phyloP scores from a whole-genome alignment of 768 basidiomycete genomes.

The Boletus rubescentipes region DNA sequence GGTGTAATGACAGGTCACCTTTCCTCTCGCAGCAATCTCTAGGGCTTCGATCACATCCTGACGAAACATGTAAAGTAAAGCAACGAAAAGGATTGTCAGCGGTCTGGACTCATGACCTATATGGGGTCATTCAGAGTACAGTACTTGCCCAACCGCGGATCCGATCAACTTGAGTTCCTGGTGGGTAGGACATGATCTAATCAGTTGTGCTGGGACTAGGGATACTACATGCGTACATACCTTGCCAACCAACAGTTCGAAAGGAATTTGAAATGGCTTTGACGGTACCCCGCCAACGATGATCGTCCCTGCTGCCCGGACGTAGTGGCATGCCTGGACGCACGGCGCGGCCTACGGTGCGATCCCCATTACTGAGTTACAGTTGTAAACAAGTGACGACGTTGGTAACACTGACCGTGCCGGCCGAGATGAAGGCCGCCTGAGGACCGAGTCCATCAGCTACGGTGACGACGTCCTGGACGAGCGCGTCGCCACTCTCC shows the following conservation, averaged over 20 bases:
- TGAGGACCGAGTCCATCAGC: conserved; percentile 47
- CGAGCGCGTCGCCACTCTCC: conserved; percentile 36
- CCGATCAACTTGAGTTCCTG: conserved; percentile 26
- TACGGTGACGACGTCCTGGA: conserved; percentile 37
- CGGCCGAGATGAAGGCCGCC: conserved; percentile 28
- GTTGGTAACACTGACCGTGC: conserved; percentile 13
- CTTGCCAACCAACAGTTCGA: conserved; percentile 33
- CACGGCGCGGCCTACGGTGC: no score
- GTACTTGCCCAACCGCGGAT: conserved; percentile 20
- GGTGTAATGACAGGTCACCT: conserved; percentile 36
- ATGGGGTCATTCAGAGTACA: not conserved
- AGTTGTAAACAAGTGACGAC: not conserved
- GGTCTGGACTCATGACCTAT: not conserved
- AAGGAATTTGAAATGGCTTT: no score
- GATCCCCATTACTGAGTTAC: no score
- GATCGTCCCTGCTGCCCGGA: conserved; percentile 42
- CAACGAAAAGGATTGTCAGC: not conserved
- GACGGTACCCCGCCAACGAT: conserved; percentile 42
- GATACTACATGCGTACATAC: not conserved
- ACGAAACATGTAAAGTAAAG: conserved; percentile 27
- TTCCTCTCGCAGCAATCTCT: conserved; percentile 42
- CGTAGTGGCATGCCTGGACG: conserved; percentile 35
- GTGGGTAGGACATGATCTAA: not conserved
- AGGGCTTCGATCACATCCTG: conserved; percentile 51
- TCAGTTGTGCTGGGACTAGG: not conserved